These are phyloP conservation scores for Talaromyces islandicus DNA, from an alignment of 2,329 filamentous ascomycete species.

Conservation along the genomic window DNA sequence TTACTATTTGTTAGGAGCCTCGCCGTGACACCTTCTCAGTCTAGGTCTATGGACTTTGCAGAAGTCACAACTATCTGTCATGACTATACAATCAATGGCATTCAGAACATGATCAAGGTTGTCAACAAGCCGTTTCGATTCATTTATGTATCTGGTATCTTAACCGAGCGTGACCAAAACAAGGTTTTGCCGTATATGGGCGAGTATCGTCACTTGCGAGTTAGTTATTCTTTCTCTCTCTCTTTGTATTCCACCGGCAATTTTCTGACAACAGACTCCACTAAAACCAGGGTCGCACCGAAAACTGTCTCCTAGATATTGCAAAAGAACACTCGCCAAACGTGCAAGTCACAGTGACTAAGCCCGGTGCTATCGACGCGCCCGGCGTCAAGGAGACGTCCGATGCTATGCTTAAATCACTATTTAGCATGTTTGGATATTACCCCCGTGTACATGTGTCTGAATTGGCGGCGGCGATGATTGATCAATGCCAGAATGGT, in stretches of 20 bases:
- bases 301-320: constrained; percentile 38
- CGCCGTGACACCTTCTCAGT: constrained; percentile 35
- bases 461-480: constrained; percentile 38
- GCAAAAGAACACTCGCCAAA: constrained; percentile 25
- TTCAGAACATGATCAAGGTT: constrained; percentile 29
- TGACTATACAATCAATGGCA: constrained; percentile 28
- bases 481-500: constrained; percentile 42
- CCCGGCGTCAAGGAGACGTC: constrained; percentile 72
- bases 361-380: constrained; percentile 8
- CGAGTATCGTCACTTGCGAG: constrained; percentile 45
- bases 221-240: constrained; percentile 25
- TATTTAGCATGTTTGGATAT: constrained; percentile 51
- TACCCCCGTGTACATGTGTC: constrained; percentile 30
- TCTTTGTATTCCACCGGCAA: not conserved
- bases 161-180: constrained; percentile 39
- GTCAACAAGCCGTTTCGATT: constrained; percentile 38
- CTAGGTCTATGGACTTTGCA: constrained; percentile 24
- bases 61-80: constrained; percentile 38
- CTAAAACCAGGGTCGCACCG: constrained; percentile 43
- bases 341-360: constrained; percentile 35
- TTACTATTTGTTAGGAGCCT: constrained; percentile 4
- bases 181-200: constrained; percentile 31
- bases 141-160: constrained; percentile 45
- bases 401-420: constrained; percentile 68
- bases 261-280: constrained; percentile 25